These are phyloP conservation scores for Tuber borchii DNA, from an alignment of 495 filamentous ascomycete genomes.

Conservation along the genomic window DNA sequence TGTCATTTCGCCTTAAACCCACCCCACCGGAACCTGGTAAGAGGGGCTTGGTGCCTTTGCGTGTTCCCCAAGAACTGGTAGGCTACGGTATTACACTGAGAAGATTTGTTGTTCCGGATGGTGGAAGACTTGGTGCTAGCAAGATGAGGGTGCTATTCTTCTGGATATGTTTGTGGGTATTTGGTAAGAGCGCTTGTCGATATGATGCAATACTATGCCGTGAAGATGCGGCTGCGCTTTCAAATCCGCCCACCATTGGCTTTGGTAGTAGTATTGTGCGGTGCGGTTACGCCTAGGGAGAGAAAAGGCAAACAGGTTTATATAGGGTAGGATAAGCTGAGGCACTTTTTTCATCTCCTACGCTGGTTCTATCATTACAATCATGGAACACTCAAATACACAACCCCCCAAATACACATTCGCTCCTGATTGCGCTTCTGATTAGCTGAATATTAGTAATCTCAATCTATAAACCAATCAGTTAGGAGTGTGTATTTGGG, in stretches of 20 bases:
- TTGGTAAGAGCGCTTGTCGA: not conserved
- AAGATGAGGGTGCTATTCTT: not conserved
- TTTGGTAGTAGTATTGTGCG: not conserved
- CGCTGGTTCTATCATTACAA: constrained; percentile 27
- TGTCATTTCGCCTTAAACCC: not conserved
- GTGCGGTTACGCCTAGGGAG: not conserved
- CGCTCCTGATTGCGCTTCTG: too few species aligned
- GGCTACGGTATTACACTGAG: not conserved
- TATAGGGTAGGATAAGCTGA: constrained; percentile 48
- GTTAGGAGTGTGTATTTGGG: too few species aligned
- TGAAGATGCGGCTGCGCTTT: not conserved
- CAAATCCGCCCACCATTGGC: not conserved
- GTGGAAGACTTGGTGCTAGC: not conserved
- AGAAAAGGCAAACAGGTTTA: constrained; percentile 37
- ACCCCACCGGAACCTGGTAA: not conserved
- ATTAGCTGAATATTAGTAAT: too few species aligned
- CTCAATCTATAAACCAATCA: too few species aligned
- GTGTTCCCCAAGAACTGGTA: not conserved
- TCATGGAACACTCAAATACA: too few species aligned
- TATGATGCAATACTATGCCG: not conserved
- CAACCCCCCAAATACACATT: too few species aligned
- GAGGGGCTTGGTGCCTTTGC: not conserved
- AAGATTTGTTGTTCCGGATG: not conserved
- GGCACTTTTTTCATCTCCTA: constrained; percentile 49
- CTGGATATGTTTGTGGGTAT: not conserved